Conservation (phyloP, 495 filamentous ascomycete genomes). For the Lineolata rhizophorae region DNA sequence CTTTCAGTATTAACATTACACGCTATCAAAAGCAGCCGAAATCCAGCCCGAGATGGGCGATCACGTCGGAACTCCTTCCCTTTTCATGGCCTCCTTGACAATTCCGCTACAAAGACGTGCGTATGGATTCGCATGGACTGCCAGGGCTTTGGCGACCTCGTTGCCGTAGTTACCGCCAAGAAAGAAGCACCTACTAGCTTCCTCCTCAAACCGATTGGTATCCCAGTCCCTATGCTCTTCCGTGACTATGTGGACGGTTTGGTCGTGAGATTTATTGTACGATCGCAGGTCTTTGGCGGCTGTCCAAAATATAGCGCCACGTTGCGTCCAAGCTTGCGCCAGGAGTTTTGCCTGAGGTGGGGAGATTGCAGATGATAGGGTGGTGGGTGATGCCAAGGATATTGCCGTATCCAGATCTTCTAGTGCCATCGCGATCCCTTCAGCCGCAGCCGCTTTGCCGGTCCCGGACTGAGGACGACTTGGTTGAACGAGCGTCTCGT, state of each 20-base stretch:
- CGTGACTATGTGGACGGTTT: no score
- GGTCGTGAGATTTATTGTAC: no score
- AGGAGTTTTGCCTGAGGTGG: slow-evolving; percentile 37
- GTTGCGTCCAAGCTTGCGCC: slow-evolving; percentile 51
- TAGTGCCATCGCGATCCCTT: slow-evolving; percentile 17
- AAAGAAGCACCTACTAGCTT: slow-evolving; percentile 52
- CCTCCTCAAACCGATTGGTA: slow-evolving; percentile 32
- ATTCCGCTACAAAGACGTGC: slow-evolving; percentile 78
- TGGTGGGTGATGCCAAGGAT: slow-evolving; percentile 32
- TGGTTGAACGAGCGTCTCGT: slow-evolving; percentile 4
- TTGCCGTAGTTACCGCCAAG: slow-evolving; percentile 59
- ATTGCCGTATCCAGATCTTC: slow-evolving; percentile 48
- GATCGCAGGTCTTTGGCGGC: slow-evolving; percentile 31
- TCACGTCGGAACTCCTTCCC: no score
- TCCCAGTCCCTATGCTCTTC: slow-evolving; percentile 1
- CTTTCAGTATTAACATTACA: no score
- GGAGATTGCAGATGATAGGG: slow-evolving; percentile 29
- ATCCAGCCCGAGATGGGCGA: no score
- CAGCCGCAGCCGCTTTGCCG: slow-evolving; percentile 5
- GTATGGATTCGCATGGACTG: slow-evolving; percentile 66
- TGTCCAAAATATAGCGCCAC: slow-evolving; percentile 46
- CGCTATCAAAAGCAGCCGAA: no score
- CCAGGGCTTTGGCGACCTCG: slow-evolving; percentile 50
- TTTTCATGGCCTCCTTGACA: slow-evolving; percentile 66
- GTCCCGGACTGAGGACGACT: slow-evolving; percentile 1